Evolutionary conservation across 1,284 basidiomycete genomes (phyloP).

Genomic region (Naganishia albida): DNA sequence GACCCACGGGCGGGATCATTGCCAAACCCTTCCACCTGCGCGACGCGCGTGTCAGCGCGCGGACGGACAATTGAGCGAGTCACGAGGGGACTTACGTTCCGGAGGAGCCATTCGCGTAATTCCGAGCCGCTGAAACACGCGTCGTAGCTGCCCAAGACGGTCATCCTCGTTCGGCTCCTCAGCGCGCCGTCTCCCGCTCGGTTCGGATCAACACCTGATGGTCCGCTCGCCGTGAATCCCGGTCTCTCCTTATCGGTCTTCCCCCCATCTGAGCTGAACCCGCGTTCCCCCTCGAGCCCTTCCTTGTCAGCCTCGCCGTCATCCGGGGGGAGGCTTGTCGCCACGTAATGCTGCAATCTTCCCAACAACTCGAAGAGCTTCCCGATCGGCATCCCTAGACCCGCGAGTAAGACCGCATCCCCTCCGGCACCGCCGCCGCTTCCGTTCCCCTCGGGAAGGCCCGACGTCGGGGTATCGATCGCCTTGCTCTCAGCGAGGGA

Average conservation of each 20-base stretch:
- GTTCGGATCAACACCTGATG: conserved; percentile 41
- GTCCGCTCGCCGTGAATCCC: conserved; percentile 39
- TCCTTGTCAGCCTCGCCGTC: background rate
- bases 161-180: conserved; percentile 67
- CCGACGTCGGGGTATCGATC: conserved; percentile 33
- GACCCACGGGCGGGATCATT: conserved; percentile 74
- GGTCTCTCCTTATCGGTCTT: conserved; percentile 33
- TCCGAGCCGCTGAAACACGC: conserved; percentile 82
- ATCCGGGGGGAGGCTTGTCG: conserved; percentile 44
- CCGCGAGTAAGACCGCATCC: conserved; percentile 66
- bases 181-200: conserved; percentile 62
- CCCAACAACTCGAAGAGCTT: conserved; percentile 68
- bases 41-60: background rate
- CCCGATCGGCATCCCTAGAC: conserved; percentile 65
- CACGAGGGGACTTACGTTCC: conserved; percentile 53
- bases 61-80: no score
- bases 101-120: conserved; percentile 71
- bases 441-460: conserved; percentile 29
- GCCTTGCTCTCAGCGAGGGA: conserved; percentile 36
- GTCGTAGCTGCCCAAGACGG: conserved; percentile 81
- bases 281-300: conserved; percentile 38
- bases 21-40: conserved; percentile 62
- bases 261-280: background rate
- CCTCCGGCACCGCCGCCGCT: conserved; percentile 28
- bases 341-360: conserved; percentile 54